Conservation (phyloP, 1,139 yeast genomes). For the Blastobotrys buckinghamii region DNA sequence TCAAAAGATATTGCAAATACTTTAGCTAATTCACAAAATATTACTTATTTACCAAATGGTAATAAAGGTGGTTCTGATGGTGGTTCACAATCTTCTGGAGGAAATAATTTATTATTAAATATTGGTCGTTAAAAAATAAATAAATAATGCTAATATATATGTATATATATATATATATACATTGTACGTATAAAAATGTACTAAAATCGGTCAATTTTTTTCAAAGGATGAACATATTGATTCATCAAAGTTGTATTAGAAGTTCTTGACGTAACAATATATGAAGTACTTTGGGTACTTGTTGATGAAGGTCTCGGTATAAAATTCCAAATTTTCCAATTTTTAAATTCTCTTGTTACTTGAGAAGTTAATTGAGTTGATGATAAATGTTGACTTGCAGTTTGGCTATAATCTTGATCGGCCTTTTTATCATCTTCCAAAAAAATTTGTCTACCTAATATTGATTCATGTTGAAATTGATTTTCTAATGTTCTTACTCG, state of each 20-base stretch:
- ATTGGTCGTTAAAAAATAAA: constrained; percentile 37
- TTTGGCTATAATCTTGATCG: neutral
- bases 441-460: constrained; percentile 10
- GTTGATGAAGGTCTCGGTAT: constrained; percentile 9
- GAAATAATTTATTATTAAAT: constrained; percentile 49
- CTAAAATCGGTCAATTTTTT: neutral
- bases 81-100: constrained; percentile 17
- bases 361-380: neutral
- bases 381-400: neutral
- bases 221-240: neutral
- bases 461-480: constrained; percentile 3
- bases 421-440: constrained; percentile 9
- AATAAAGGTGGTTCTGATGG: constrained; percentile 33
- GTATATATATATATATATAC: neutral
- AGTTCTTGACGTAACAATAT: constrained; percentile 8
- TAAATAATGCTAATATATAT: neutral
- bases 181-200: neutral
- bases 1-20: constrained; percentile 92
- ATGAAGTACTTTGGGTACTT: constrained; percentile 8
- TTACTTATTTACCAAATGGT: constrained; percentile 81
- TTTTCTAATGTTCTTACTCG: constrained; percentile 42
- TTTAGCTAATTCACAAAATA: constrained; percentile 74
- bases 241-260: neutral
- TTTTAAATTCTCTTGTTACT: neutral
- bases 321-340: neutral